Conservation (phyloP, 306 rosid genomes). For the Vigna unguiculata region DNA sequence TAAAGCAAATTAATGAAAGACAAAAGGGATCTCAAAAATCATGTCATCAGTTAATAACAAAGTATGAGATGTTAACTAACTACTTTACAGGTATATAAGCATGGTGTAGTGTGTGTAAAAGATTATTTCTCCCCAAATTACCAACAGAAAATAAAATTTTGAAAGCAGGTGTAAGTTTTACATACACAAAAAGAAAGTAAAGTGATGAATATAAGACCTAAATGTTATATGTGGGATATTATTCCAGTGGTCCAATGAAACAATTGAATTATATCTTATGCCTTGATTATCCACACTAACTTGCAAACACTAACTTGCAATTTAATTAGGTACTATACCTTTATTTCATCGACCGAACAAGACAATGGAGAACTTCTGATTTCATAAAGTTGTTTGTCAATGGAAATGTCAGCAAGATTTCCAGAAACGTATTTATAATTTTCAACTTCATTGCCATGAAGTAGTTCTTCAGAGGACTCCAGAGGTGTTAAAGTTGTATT, state of each 20-base stretch:
- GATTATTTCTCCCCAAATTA: slow-evolving; percentile 26
- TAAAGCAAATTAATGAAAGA: slow-evolving; percentile 11
- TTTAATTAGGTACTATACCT: slow-evolving; percentile 54
- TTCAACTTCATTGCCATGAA: slow-evolving; percentile 33
- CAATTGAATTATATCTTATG: background rate
- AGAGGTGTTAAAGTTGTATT: slow-evolving; percentile 35
- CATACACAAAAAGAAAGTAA: slow-evolving; percentile 1
- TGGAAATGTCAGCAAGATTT: slow-evolving; percentile 27
- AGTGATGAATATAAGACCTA: slow-evolving; percentile 6
- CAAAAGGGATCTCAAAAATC: slow-evolving; percentile 15
- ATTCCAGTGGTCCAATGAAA: slow-evolving; percentile 3
- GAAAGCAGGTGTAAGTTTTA: background rate
- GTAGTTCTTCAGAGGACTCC: slow-evolving; percentile 49
- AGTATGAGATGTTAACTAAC: slow-evolving; percentile 7
- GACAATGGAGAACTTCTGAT: slow-evolving; percentile 35
- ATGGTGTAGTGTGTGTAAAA: background rate
- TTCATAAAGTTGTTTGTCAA: slow-evolving; percentile 43
- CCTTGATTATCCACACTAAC: slow-evolving; percentile 17
- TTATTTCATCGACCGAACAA: slow-evolving; percentile 38
- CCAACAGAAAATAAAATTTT: slow-evolving; percentile 11
- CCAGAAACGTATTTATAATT: slow-evolving; percentile 36
- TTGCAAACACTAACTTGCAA: slow-evolving; percentile 14
- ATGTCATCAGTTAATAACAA: slow-evolving; percentile 23
- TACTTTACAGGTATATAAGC: background rate
- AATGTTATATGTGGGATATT: background rate